A percentile compares a stretch with the other conserved stretches of the same genome.
Evolutionary conservation across 306 rosid species (phyloP).

Genomic region (Echinosophora koreensis): DNA sequence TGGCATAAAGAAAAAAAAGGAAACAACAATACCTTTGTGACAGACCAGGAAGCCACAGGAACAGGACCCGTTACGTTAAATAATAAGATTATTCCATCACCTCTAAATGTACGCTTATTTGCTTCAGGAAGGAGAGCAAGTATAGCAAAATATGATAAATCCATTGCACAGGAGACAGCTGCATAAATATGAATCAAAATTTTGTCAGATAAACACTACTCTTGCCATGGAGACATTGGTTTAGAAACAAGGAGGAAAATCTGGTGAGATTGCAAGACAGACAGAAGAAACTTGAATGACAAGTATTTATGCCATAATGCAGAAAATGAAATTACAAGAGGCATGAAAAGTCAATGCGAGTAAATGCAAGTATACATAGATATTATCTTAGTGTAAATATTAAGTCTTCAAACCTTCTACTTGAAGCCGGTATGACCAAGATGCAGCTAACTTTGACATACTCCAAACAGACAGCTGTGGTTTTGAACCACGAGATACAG

Average conservation of each 20-base stretch:
- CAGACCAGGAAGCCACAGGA: constrained; percentile 85
- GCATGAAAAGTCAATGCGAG: constrained; percentile 2
- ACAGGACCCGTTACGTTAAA: constrained; percentile 74
- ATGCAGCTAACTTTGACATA: constrained; percentile 67
- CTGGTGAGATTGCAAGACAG: constrained; percentile 14
- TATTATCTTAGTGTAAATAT: constrained; percentile 12
- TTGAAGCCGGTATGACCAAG: constrained; percentile 90
- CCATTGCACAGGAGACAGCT: constrained; percentile 78
- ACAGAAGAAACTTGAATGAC: constrained; percentile 19
- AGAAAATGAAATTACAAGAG: constrained; percentile 17
- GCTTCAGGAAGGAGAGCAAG: constrained; percentile 77
- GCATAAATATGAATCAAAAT: constrained; percentile 52
- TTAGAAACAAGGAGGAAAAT: constrained; percentile 5
- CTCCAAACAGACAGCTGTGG: constrained; percentile 82
- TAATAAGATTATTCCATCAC: constrained; percentile 78
- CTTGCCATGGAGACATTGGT: constrained; percentile 1
- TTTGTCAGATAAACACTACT: constrained; percentile 42
- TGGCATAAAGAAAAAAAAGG: not conserved
- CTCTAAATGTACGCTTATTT: constrained; percentile 51
- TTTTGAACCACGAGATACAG: constrained; percentile 73
- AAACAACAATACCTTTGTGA: constrained; percentile 68
- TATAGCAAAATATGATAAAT: constrained; percentile 73
- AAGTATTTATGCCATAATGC: not conserved
- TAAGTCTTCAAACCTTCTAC: constrained; percentile 70
- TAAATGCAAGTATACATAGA: not conserved